phyloP scores from a whole-genome alignment of 768 basidiomycete genomes.

The Gymnopilus junonius region DNA sequence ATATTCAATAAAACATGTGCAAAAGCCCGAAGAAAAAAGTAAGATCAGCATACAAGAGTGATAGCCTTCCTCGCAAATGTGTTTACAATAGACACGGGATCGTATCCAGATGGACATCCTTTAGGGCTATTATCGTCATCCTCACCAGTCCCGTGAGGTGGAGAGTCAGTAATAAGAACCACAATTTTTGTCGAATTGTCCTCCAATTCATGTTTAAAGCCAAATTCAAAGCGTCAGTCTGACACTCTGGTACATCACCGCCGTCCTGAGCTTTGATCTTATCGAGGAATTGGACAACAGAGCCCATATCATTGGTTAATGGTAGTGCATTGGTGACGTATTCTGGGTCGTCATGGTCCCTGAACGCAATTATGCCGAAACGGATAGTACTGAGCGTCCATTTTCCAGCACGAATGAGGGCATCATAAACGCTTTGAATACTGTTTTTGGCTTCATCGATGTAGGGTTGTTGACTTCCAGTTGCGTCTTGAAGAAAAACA shows the following conservation, averaged over 20 bases:
- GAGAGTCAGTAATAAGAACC: slow-evolving; percentile 59
- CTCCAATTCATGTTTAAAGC: slow-evolving; percentile 52
- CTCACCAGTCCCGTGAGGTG: slow-evolving; percentile 61
- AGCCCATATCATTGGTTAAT: slow-evolving; percentile 47
- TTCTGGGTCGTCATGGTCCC: slow-evolving; percentile 54
- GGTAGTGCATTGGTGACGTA: slow-evolving; percentile 51
- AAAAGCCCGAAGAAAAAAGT: neutral
- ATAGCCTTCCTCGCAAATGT: neutral
- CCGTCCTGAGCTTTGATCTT: slow-evolving; percentile 41
- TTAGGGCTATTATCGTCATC: slow-evolving; percentile 44
- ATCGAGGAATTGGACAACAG: slow-evolving; percentile 43
- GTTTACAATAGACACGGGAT: neutral
- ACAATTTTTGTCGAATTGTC: slow-evolving; percentile 51
- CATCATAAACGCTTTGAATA: slow-evolving; percentile 49
- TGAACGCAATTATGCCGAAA: slow-evolving; percentile 55
- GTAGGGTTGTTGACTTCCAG: slow-evolving; percentile 43
- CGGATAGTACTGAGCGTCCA: slow-evolving; percentile 43
- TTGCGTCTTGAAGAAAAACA: slow-evolving; percentile 52
- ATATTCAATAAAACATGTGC: neutral
- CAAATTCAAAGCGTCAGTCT: slow-evolving; percentile 52
- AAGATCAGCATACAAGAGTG: neutral
- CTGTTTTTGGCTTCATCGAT: slow-evolving; percentile 40
- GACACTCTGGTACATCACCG: slow-evolving; percentile 59
- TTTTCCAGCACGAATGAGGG: slow-evolving; percentile 47
- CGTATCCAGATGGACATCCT: slow-evolving; percentile 16